Conservation (phyloP, 208 protist genomes). For the Wallacemonas rigidus region DNA sequence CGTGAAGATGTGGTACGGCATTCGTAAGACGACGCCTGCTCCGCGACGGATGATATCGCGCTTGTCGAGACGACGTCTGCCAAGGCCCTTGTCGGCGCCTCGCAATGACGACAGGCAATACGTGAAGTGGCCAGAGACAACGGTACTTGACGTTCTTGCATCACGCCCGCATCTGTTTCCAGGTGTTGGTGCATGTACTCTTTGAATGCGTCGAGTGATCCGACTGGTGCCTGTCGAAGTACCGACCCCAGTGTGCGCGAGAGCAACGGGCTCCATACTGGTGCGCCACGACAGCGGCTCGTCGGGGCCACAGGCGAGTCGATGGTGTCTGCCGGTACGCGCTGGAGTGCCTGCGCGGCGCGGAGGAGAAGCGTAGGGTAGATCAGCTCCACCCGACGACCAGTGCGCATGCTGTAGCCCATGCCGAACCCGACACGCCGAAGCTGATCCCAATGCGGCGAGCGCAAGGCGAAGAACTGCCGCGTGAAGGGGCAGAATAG, state of each 20-base stretch:
- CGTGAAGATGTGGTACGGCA: no score
- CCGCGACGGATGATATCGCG: no score
- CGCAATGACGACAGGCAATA: no score
- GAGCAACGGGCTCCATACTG: conserved; percentile 38
- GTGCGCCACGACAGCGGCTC: conserved; percentile 3
- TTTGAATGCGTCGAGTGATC: conserved; percentile 16
- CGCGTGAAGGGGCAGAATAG: conserved; percentile 67
- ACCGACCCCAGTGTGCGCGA: conserved; percentile 37
- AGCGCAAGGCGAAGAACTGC: conserved; percentile 49
- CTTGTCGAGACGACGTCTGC: no score
- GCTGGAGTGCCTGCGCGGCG: conserved; percentile 30
- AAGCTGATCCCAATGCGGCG: conserved; percentile 56
- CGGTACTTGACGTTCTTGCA: neutral
- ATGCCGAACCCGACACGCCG: conserved; percentile 44
- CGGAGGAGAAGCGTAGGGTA: conserved; percentile 25
- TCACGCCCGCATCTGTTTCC: neutral
- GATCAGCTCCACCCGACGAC: conserved; percentile 32
- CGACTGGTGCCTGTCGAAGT: conserved; percentile 31
- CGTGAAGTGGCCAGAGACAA: neutral
- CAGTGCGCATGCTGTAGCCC: conserved; percentile 22
- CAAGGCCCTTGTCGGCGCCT: no score
- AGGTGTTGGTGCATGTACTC: neutral
- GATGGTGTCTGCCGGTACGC: neutral
- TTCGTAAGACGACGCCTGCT: no score
- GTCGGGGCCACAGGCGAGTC: neutral